Percentiles rank a stretch among this genome's conserved stretches.
phyloP scores from a whole-genome alignment of 495 filamentous ascomycete genomes.

The Wilcoxina mikolae region DNA sequence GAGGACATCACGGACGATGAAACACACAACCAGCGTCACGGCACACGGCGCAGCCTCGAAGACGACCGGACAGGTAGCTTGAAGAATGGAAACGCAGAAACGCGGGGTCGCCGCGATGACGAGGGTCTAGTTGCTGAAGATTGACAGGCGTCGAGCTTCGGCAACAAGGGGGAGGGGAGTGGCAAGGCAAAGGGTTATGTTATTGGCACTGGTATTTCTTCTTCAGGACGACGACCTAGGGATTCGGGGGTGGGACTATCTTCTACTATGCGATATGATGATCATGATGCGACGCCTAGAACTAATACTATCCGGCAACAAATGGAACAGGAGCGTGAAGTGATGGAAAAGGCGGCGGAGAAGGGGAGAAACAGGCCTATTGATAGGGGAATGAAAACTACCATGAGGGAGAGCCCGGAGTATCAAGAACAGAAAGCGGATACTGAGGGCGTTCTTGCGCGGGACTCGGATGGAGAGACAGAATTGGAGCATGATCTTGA shows the following conservation, averaged over 20 bases:
- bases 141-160: conserved; percentile 26
- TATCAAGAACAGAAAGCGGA: conserved; percentile 17
- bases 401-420: conserved; percentile 19
- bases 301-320: background rate
- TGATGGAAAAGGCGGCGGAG: background rate
- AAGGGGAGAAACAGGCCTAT: background rate
- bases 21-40: conserved; percentile 7
- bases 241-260: background rate
- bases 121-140: conserved; percentile 10
- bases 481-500: too few species aligned
- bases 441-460: conserved; percentile 5
- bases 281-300: background rate
- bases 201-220: background rate
- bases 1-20: conserved; percentile 39
- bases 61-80: conserved; percentile 1
- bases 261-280: conserved; percentile 2
- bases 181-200: background rate
- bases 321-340: background rate
- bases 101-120: conserved; percentile 7
- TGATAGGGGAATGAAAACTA: conserved; percentile 14
- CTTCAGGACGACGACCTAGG: background rate
- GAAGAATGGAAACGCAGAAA: background rate
- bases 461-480: too few species aligned
- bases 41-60: background rate
- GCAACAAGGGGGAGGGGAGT: background rate